These are phyloP conservation scores for Trichoderma koningiopsis DNA, from an alignment of 2,329 filamentous ascomycete species.

Conservation along the genomic window DNA sequence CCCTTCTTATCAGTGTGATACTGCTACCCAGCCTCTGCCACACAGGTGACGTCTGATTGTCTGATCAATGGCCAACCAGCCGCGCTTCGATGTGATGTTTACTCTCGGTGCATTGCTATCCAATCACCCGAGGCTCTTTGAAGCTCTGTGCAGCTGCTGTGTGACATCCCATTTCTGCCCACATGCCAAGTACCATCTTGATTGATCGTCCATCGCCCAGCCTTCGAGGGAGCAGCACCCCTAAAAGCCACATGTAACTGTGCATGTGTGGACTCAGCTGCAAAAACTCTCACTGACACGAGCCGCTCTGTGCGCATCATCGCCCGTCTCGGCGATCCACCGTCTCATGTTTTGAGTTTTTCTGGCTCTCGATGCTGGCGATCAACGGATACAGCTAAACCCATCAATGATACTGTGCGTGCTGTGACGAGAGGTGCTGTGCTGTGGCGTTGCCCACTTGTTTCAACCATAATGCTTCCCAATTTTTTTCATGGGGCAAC, in stretches of 20 bases:
- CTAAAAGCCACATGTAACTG: neutral
- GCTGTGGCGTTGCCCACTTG: slow-evolving; percentile 12
- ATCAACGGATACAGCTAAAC: slow-evolving; percentile 12
- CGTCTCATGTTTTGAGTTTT: slow-evolving; percentile 12
- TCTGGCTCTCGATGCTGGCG: neutral
- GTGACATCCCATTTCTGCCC: neutral
- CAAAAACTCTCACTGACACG: slow-evolving; percentile 2
- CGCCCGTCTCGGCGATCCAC: slow-evolving; percentile 9
- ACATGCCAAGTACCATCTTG: neutral
- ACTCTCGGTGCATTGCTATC: neutral
- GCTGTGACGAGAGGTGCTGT: neutral
- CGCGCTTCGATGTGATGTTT: neutral
- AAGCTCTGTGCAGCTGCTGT: neutral
- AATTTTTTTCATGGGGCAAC: neutral
- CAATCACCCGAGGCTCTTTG: neutral
- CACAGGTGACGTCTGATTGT: neutral
- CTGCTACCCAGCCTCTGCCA: neutral
- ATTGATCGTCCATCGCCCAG: neutral
- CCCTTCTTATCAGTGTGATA: neutral
- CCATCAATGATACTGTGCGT: neutral
- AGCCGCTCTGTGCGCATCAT: slow-evolving; percentile 7
- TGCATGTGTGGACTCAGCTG: too few relatives aligned
- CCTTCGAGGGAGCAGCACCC: neutral
- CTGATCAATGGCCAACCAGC: neutral
- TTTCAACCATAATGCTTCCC: neutral